Conservation (phyloP, 2,329 filamentous ascomycete genomes). For the Monascus ruber region DNA sequence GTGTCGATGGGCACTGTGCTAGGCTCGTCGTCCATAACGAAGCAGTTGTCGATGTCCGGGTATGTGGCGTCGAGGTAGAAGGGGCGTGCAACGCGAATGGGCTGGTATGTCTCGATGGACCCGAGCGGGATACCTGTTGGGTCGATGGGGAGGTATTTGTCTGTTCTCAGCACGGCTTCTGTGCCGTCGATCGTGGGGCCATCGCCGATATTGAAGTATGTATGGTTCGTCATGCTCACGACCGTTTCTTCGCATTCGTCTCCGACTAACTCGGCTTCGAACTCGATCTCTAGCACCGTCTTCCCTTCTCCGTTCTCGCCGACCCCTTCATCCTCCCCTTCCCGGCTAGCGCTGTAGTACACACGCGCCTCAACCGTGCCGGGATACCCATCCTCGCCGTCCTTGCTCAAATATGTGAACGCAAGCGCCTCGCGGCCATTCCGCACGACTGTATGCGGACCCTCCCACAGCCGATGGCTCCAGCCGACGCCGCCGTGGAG, state of each 20-base stretch:
- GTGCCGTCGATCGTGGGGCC: conserved; percentile 52
- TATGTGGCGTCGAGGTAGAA: conserved; percentile 62
- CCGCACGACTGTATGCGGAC: conserved; percentile 48
- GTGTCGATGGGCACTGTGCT: conserved; percentile 54
- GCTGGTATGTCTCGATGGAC: conserved; percentile 49
- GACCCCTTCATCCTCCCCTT: conserved; percentile 46
- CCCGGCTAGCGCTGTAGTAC: conserved; percentile 65
- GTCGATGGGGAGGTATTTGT: conserved; percentile 63
- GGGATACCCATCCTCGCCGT: conserved; percentile 84
- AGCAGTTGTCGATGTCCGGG: conserved; percentile 83
- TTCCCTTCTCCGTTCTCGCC: conserved; percentile 34
- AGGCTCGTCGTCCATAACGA: conserved; percentile 60
- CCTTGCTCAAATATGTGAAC: conserved; percentile 56
- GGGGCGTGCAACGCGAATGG: conserved; percentile 27
- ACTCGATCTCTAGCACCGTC: conserved; percentile 72
- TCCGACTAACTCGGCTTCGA: conserved; percentile 69
- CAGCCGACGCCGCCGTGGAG: conserved; percentile 66
- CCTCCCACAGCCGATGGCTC: conserved; percentile 68
- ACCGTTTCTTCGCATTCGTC: conserved; percentile 75
- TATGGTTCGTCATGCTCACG: conserved; percentile 93
- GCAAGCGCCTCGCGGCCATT: conserved; percentile 55
- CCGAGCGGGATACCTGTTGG: conserved; percentile 62
- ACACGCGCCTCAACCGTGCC: conserved; percentile 69
- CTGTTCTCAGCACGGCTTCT: conserved; percentile 46
- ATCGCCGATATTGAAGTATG: conserved; percentile 61